phyloP scores from a whole-genome alignment of 768 basidiomycete genomes.

The Phaeotremella skinneri region DNA sequence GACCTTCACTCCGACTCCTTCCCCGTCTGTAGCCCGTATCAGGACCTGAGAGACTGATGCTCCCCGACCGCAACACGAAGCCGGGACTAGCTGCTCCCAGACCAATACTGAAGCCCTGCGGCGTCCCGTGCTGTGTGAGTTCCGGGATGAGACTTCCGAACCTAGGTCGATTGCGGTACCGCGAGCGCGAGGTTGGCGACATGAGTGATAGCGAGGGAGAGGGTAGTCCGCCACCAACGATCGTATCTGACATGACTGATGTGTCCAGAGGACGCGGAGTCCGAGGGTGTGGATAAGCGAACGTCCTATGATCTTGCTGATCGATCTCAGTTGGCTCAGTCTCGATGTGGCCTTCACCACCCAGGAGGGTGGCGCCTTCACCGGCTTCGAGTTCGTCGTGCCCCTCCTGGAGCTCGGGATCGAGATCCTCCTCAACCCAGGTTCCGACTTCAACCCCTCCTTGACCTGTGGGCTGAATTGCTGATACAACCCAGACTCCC shows the following conservation, averaged over 20 bases:
- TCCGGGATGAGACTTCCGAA: conserved; percentile 50
- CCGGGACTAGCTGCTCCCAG: conserved; percentile 51
- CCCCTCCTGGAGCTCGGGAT: not conserved
- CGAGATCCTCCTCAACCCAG: conserved; percentile 49
- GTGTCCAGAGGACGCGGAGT: conserved; percentile 2
- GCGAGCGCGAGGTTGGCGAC: conserved; percentile 9
- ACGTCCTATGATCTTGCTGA: conserved; percentile 8
- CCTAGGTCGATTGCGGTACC: conserved; percentile 23
- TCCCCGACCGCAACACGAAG: conserved; percentile 41
- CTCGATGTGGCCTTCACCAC: conserved; percentile 7
- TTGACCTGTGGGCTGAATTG: conserved; percentile 58
- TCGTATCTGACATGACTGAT: not conserved
- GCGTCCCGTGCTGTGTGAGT: conserved; percentile 36
- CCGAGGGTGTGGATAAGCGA: not conserved
- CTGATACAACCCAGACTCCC: conserved; percentile 87
- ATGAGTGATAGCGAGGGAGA: conserved; percentile 15
- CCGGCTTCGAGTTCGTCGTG: conserved; percentile 7
- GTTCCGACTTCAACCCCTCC: conserved; percentile 53
- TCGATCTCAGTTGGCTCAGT: not conserved
- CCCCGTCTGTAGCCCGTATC: conserved; percentile 1
- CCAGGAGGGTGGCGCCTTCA: conserved; percentile 8
- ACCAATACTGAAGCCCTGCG: conserved; percentile 50
- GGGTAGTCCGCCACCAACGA: not conserved
- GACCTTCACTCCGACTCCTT: conserved; percentile 36
- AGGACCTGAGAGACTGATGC: conserved; percentile 11